Evolutionary conservation across 169 alveolate genomes (phyloP), one percentile per base, ranked within the genome.

Genomic region (Plasmodium relictum): DNA sequence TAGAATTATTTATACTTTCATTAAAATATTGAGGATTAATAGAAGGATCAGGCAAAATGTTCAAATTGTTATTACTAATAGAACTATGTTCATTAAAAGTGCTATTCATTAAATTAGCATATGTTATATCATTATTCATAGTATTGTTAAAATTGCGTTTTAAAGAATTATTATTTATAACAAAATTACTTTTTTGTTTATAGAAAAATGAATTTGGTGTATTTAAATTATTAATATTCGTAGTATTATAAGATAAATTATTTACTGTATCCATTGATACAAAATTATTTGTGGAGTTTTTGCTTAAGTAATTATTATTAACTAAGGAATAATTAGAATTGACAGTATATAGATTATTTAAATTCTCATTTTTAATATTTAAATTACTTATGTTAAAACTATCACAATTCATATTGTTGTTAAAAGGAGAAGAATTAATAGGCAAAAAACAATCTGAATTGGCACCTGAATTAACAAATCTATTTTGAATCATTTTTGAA

Each of bases 41-140:
- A 31, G 31, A 22, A 42, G 22, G 69, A 22, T 58, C 39, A 59
- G 61, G 50, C 6, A 44, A 41, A 18, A 12, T 59, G 16, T 37
- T 56, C 48, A 44, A 59, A 73, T 73, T 31, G 1, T n/a, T 44
- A 5, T 7, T 58, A 26, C 14, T 73, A 59, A 41, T 9, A 73
- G 31, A 18, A 14, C 37, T 44, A 3, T 48, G 50, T 14, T 73
- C 88, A 59, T 41, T 31, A 73, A 59, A 73, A 10, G 26, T 44
- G 44, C 39, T 73, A 58, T 58, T 73, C 62, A 73, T 73, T 26
- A 61, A 10, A 22, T 41, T 56, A 56, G 12, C 44, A 42, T 73
- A 73, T 42, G 22, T 37, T 9, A 72, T 50, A 62, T 37, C 45
- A 45, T 73, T 78, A 56, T 78, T 18, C 45, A 65, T 78, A 41